phyloP scores from a whole-genome alignment of 257 asterid species.

The Haberlea rhodopensis region DNA sequence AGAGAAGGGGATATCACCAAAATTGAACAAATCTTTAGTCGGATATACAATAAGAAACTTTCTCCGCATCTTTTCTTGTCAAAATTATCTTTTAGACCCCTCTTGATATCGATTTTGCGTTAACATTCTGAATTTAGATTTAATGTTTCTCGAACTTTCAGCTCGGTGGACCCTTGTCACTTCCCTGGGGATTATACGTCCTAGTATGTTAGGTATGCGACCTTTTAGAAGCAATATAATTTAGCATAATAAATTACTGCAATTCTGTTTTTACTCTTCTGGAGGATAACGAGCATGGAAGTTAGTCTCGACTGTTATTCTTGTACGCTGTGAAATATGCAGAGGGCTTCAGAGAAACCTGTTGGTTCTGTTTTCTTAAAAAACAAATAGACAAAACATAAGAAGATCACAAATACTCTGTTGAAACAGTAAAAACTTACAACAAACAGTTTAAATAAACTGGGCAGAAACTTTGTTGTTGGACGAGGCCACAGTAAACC shows the following conservation, averaged over 20 bases:
- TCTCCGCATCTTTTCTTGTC: neutral
- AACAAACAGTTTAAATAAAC: too few relatives aligned
- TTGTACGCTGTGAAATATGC: constrained; percentile 30
- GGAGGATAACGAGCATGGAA: neutral
- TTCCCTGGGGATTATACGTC: constrained; percentile 97
- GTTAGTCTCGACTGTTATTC: neutral
- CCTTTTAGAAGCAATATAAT: neutral
- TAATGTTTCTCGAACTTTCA: constrained; percentile 30
- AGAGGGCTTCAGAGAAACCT: constrained; percentile 94
- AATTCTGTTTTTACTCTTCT: constrained; percentile 6
- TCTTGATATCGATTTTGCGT: neutral
- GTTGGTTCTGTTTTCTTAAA: too few relatives aligned
- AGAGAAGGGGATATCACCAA: neutral
- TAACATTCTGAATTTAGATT: constrained; percentile 16
- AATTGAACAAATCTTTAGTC: neutral
- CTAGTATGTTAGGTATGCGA: constrained; percentile 85
- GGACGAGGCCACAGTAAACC: too few relatives aligned
- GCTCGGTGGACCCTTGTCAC: constrained; percentile 96
- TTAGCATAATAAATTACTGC: neutral
- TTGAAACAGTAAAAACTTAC: too few relatives aligned
- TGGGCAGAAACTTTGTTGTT: too few relatives aligned
- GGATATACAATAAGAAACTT: neutral
- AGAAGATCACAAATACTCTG: too few relatives aligned
- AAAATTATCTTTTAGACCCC: neutral
- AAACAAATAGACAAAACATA: too few relatives aligned